Conservation (phyloP, 129 eudicot species). For the Tagetes patula region DNA sequence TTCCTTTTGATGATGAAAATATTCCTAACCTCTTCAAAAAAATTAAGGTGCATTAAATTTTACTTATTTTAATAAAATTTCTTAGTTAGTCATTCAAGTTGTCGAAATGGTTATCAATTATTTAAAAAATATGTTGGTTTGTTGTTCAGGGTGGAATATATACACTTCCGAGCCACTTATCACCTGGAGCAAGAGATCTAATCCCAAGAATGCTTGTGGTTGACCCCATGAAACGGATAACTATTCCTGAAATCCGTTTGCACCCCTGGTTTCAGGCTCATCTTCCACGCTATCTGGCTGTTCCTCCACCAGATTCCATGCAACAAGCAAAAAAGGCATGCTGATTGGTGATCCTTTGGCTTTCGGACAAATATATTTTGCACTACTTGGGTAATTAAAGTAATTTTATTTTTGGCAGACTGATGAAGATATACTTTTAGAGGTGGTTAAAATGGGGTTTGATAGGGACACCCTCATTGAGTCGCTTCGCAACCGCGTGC, state of each 20-base stretch:
- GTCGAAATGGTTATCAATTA: neutral
- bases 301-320: constrained; percentile 91
- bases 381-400: constrained; percentile 7
- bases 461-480: constrained; percentile 77
- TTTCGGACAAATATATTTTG: neutral
- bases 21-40: constrained; percentile 95
- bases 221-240: constrained; percentile 92
- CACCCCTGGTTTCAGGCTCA: constrained; percentile 95
- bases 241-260: constrained; percentile 81
- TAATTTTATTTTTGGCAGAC: constrained; percentile 49
- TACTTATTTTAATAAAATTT: neutral
- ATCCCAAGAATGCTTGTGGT: constrained; percentile 98
- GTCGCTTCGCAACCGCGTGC: constrained; percentile 81
- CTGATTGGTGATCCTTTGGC: constrained; percentile 2
- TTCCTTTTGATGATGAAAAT: constrained; percentile 97
- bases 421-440: constrained; percentile 91
- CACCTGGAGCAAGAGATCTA: constrained; percentile 89
- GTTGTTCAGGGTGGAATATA: constrained; percentile 89
- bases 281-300: constrained; percentile 96
- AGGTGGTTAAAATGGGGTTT: constrained; percentile 93
- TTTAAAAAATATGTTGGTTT: constrained; percentile 16
- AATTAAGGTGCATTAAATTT: constrained; percentile 63
- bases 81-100: neutral
- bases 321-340: constrained; percentile 92
- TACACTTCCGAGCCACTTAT: constrained; percentile 96